Evolutionary conservation across 169 alveolate species (phyloP), one percentile per base, ranked within the genome.

Genomic region (Plasmodium yoelii): DNA sequence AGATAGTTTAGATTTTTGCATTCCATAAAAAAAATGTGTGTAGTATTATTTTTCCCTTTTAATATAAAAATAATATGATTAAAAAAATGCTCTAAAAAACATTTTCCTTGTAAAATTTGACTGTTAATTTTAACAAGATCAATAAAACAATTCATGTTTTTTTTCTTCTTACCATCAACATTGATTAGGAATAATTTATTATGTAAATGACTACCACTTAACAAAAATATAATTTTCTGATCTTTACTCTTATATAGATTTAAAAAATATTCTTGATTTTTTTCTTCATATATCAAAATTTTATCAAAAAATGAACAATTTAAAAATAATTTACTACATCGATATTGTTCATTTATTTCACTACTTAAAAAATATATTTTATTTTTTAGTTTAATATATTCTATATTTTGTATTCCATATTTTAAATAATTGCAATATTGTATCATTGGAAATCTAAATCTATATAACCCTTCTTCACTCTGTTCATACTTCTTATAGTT

Each of bases 191-290:
- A 77, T 39, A 77, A 56, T 8, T 64, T 64, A 44, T 77, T 77
- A 44, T 53, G 63, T 12, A 63, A 9, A 56, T 77, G 88, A 9
- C 73, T 77, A 13, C 88, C 88, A 68, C 88, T 77, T 13, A 77
- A 12, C 22, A 77, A 75, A 65, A 77, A 77, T 42, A 63, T 55
- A 56, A 7, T 77, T 18, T 77, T 77, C 47, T 28, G 15, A 44
- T 77, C 88, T 47, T 77, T 77, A 53, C 88, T 77, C 51, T 18
- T 42, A 60, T 77, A 77, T 51, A 77, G 5, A 34, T 64, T 77
- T n/a, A 77, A 26, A 34, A 77, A 77, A 44, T 77, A 63, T 64
- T 77, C 59, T 44, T 77, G 61, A 22, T 51, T 10, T 51, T 53
- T 56, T 77, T 77, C 88, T 13, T 51, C 73, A 1, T 22, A 51